Evolutionary conservation across 441 rosid species (phyloP), one percentile per base, ranked within the genome.

Genomic region (Adansonia madagascariensis): DNA sequence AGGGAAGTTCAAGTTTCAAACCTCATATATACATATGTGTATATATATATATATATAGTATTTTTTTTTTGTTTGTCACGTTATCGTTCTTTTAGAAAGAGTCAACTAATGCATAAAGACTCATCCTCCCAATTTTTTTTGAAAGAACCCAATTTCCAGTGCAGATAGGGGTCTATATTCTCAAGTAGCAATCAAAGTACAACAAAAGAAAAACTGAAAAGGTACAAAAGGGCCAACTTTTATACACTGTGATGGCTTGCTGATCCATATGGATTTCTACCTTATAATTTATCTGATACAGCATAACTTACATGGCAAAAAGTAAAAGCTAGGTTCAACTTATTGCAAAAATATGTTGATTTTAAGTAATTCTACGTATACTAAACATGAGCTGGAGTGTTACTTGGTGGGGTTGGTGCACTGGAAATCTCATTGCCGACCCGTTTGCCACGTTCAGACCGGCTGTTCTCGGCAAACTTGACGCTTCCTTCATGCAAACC

Each of bases 401-500:
- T 35, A 0, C 3, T 59, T 31, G 73, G 82, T 1, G 85, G 83
- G 0, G 82, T 74, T 50, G 84, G 72, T 24, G 79, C 79, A 1
- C 86, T 80, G 22, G 76, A 74, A 57, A 80, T 74, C 44, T 31
- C 67, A 41, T 44, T 44, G 17, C 82, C 80, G 44, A 56, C 63
- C 56, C 76, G 80, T 67, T 73, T 61, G 76, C 83, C 98, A 6
- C 98, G 89, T 84, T 93, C 96, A 0, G 96, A 93, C 6, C 87
- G 80, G 78, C 93, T 88, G 78, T 93, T 91, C 74, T 83, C 91
- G 0, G 97, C 94, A 43, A 93, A 93, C 81, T 85, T 91, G 35
- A 91, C 82, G 75, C 98, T 91, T 6, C 87, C 82, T 56, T 87
- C 87, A 74, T 93, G 94, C 88, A 90, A 74, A 14, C 96, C 91